A percentile compares a stretch with the other conserved stretches of the same genome.
phyloP scores from a whole-genome alignment of 1,284 basidiomycete genomes.

The Tilletia caries region DNA sequence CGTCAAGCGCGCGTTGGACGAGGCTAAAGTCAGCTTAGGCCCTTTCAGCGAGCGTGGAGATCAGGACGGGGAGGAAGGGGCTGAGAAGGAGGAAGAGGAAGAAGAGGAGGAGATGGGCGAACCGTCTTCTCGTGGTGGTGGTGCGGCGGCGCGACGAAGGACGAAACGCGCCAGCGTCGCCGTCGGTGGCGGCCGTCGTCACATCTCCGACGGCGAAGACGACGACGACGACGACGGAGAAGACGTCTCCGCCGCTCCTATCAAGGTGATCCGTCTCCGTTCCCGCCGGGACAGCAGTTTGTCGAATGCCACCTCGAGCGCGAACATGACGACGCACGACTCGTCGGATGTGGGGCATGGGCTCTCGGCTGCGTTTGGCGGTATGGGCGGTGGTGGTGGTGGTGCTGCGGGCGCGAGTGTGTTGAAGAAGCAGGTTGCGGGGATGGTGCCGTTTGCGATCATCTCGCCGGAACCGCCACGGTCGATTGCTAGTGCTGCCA shows the following conservation, averaged over 20 bases:
- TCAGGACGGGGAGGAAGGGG: background rate
- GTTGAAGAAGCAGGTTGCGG: slow-evolving; percentile 6
- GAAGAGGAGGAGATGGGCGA: background rate
- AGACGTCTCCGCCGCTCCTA: slow-evolving; percentile 21
- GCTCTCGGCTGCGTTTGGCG: background rate
- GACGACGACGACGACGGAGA: slow-evolving; percentile 20
- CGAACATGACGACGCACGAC: background rate
- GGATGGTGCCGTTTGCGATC: slow-evolving; percentile 15
- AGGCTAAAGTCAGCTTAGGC: background rate
- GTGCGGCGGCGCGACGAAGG: background rate
- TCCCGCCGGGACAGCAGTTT: background rate
- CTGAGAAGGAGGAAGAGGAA: background rate
- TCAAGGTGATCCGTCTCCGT: background rate
- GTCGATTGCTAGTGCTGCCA: background rate
- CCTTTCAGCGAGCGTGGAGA: background rate
- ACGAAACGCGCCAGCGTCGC: background rate
- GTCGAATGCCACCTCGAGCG: background rate
- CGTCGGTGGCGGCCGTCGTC: no score
- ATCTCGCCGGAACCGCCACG: slow-evolving; percentile 13
- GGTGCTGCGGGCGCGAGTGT: background rate
- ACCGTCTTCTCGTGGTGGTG: background rate
- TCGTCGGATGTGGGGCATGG: background rate
- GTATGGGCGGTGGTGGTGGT: background rate
- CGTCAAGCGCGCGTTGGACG: slow-evolving; percentile 63
- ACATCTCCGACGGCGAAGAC: background rate